Conservation (phyloP, 768 basidiomycete species). For the Boletus subcaerulescens region DNA sequence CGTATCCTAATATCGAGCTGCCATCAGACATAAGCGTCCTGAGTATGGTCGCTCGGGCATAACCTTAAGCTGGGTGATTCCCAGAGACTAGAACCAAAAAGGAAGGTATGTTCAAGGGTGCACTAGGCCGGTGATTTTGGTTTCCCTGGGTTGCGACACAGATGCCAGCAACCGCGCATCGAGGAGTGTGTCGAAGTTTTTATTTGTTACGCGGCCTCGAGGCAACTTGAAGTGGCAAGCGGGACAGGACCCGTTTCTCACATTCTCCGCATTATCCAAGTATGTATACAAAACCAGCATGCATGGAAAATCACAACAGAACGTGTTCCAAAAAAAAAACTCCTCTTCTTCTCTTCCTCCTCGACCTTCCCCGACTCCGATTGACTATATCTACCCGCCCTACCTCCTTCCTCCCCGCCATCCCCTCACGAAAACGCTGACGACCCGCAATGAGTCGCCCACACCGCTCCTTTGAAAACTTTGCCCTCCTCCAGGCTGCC, state of each 20-base stretch:
- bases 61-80: conserved; percentile 15
- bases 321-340: neutral
- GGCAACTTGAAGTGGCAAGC: conserved; percentile 21
- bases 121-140: neutral
- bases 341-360: conserved; percentile 5
- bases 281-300: conserved; percentile 21
- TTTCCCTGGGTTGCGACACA: neutral
- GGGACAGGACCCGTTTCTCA: neutral
- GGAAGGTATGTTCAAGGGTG: conserved; percentile 6
- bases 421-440: conserved; percentile 27
- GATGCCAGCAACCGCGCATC: conserved; percentile 1
- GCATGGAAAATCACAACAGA: conserved; percentile 22
- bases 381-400: conserved; percentile 19
- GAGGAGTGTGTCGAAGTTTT: conserved; percentile 1
- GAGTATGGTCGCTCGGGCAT: neutral
- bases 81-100: conserved; percentile 13
- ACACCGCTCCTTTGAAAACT: conserved; percentile 40
- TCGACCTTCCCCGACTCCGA: neutral
- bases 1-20: conserved; percentile 16
- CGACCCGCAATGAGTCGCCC: conserved; percentile 37
- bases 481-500: conserved; percentile 52
- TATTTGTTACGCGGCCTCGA: conserved; percentile 26
- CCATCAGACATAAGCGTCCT: conserved; percentile 22
- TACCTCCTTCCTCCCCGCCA: conserved; percentile 2
- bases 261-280: conserved; percentile 27